phyloP scores from a whole-genome alignment of 1,284 basidiomycete species.

The Inonotus obliquus region DNA sequence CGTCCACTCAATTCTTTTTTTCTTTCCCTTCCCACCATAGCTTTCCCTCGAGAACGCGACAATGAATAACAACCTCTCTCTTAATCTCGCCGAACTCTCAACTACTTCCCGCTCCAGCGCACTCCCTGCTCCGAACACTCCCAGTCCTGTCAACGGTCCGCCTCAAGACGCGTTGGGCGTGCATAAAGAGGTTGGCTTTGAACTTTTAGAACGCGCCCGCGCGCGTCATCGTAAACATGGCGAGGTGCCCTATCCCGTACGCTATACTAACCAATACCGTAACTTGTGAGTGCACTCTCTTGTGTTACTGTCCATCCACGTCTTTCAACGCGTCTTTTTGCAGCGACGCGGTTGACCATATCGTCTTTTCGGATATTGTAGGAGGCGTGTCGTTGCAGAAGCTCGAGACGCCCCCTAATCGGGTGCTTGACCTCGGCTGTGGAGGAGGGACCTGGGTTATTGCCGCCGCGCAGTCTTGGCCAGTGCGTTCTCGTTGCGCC shows the following conservation, averaged over 20 bases:
- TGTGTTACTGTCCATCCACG: background rate
- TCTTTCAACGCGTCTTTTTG: background rate
- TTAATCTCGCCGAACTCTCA: conserved; percentile 11
- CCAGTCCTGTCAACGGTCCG: conserved; percentile 7
- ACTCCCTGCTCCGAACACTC: conserved; percentile 10
- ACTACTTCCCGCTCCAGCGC: conserved; percentile 10
- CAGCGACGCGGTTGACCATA: conserved; percentile 67
- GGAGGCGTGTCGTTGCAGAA: conserved; percentile 48
- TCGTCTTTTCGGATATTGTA: conserved; percentile 49
- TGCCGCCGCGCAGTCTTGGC: conserved; percentile 60
- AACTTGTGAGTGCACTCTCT: conserved; percentile 43
- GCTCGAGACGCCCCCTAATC: conserved; percentile 45
- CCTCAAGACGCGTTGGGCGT: conserved; percentile 19
- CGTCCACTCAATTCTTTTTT: background rate
- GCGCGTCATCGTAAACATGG: conserved; percentile 40
- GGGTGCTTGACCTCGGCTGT: conserved; percentile 72
- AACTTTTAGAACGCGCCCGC: conserved; percentile 35
- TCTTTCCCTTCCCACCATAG: background rate
- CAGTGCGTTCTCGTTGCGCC: conserved; percentile 36
- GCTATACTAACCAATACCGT: conserved; percentile 42
- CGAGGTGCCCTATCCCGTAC: conserved; percentile 49
- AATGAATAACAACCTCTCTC: conserved; percentile 27
- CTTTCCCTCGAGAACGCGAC: conserved; percentile 17
- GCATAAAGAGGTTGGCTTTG: conserved; percentile 43
- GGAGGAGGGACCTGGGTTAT: conserved; percentile 75